These are phyloP conservation scores for Fraxinus quadrangulata DNA, from an alignment of 257 asterid species.

Conservation along the genomic window DNA sequence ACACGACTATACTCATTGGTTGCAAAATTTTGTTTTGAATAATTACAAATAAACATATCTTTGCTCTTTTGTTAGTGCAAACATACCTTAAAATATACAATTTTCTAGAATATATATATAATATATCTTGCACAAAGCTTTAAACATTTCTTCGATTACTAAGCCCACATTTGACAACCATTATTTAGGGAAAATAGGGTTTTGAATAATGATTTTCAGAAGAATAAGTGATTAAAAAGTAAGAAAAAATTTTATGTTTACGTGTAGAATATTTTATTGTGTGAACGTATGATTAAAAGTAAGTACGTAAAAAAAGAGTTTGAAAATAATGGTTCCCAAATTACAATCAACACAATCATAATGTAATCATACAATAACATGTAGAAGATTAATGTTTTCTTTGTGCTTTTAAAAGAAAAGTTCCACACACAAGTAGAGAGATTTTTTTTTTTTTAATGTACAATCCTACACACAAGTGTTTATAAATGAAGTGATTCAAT, in stretches of 20 bases:
- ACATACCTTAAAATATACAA: not conserved
- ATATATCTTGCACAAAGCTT: not conserved
- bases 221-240: too few relatives aligned
- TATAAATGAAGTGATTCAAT: too few relatives aligned
- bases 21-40: not conserved
- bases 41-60: not conserved
- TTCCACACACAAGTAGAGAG: conserved; percentile 29
- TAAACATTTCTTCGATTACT: not conserved
- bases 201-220: too few relatives aligned
- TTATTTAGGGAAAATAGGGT: too few relatives aligned
- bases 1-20: not conserved
- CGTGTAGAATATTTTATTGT: too few relatives aligned
- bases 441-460: too few relatives aligned
- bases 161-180: too few relatives aligned
- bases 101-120: too few relatives aligned
- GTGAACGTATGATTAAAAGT: too few relatives aligned
- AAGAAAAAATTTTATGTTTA: too few relatives aligned
- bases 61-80: not conserved
- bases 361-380: conserved; percentile 38
- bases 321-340: not conserved
- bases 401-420: conserved; percentile 37
- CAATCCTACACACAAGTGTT: too few relatives aligned
- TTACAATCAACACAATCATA: conserved; percentile 32
- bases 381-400: conserved; percentile 32
- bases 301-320: too few relatives aligned